Base-by-base conservation (phyloP, 257 asterid genomes). In the Salvia hispanica region DNA sequence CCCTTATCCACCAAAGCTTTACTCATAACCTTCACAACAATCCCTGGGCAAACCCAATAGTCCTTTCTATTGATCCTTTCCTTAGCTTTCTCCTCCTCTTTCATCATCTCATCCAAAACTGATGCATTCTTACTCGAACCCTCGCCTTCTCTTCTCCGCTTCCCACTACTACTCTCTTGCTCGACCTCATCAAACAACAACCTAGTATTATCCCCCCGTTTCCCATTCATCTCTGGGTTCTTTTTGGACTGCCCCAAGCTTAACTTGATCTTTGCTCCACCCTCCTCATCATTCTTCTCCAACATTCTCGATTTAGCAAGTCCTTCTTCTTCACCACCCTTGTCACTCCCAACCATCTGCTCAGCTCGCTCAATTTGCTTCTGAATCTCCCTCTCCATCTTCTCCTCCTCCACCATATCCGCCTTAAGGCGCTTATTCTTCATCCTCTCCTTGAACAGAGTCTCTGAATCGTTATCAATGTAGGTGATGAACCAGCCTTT, bases 401-500 rank as follows among this genome's bases (percentile, higher is more conserved):
- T 93, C 87, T 90, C 99, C 81, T 93, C 96, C 34, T 90, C 99
- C 9, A 44, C 99, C 28, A 90, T 61, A 72, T 88, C 97, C 0
- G 96, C 86, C 78, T 82, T 88, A 15, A 84, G 64, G 78, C 96
- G 73, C 79, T 93, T 93, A 78, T 82, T 90, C 86, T 93, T 93
- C 96, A 93, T 62, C 78, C 71, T 88, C 80, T 93, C 99, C 92
- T 90, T 93, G 33, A 93, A 87, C 8, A 93, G 74, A 2, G 98
- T 81, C 85, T 93, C 98, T 0, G 97, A 88, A 70, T 93, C 98
- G 9, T 93, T 74, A 75, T 93, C 98, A 40, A 88, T 90, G 65
- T 93, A 93, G 0, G 96, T 90, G 16, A 93, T 88, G 73, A 93
- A 93, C 98, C 97, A 93, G 9, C 97, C 98, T 66, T 93, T 90